Percentiles rank a stretch among this genome's conserved stretches.
Conservation (phyloP, 2,329 filamentous ascomycete species). For the Penicillium nordicum region DNA sequence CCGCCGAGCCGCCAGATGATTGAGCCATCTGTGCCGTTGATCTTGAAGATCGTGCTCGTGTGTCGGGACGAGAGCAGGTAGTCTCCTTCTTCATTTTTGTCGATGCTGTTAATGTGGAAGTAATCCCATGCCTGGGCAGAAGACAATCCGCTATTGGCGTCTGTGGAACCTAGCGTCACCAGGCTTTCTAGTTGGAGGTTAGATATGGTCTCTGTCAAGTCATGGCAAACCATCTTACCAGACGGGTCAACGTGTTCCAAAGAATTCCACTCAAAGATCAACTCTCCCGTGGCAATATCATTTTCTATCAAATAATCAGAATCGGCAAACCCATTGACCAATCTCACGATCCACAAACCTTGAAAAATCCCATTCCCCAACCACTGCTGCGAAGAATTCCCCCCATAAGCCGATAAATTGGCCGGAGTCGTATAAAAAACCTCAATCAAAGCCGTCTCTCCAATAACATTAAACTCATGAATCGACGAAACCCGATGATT, state of each 20-base stretch:
- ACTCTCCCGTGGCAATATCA: conserved; percentile 1
- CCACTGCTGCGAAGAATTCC: conserved; percentile 47
- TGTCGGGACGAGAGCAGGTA: conserved; percentile 30
- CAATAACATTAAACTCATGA: conserved; percentile 53
- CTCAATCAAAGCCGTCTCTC: conserved; percentile 49
- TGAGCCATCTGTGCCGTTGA: conserved; percentile 25
- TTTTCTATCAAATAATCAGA: not conserved
- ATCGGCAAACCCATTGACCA: not conserved
- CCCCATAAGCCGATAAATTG: conserved; percentile 45
- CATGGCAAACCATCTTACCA: not conserved
- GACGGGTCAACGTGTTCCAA: conserved; percentile 3
- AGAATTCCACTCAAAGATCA: conserved; percentile 7
- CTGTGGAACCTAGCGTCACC: not conserved
- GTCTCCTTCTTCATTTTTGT: conserved; percentile 21
- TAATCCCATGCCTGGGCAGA: conserved; percentile 28
- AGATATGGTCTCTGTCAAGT: not conserved
- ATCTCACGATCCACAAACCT: conserved; percentile 31
- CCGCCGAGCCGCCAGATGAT: conserved; percentile 30
- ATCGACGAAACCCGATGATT: conserved; percentile 44
- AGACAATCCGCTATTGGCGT: conserved; percentile 16
- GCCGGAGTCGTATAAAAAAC: conserved; percentile 48
- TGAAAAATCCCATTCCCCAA: conserved; percentile 52
- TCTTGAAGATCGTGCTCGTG: conserved; percentile 27
- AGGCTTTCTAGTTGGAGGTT: not conserved
- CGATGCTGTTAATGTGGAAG: conserved; percentile 27